Conservation (phyloP, 345 rosid genomes). For the Populus euphratica region DNA sequence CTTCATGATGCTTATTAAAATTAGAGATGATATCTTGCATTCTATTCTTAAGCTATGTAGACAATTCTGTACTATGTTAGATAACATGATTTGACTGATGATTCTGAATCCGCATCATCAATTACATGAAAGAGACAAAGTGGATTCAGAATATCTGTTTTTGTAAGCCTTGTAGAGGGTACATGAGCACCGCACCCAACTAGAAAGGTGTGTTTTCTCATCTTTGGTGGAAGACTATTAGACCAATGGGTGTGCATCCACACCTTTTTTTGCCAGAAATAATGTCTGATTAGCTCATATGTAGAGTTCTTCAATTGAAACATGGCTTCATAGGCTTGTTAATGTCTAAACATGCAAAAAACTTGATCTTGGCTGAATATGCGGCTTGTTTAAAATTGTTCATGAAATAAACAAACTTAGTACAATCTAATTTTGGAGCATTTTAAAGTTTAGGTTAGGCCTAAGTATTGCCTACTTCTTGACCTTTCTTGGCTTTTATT, state of each 20-base stretch:
- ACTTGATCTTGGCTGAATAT: background rate
- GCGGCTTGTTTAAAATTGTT: background rate
- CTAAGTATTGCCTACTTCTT: background rate
- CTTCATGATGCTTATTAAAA: background rate
- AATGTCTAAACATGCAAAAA: background rate
- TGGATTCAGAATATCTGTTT: background rate
- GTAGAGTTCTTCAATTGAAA: background rate
- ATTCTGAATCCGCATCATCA: background rate
- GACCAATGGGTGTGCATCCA: background rate
- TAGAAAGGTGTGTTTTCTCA: background rate
- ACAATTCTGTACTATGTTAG: too few relatives aligned
- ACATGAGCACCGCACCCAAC: background rate
- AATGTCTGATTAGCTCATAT: background rate
- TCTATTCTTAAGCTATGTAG: background rate
- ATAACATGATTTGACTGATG: background rate
- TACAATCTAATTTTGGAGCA: background rate
- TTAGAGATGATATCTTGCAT: background rate
- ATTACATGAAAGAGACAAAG: background rate
- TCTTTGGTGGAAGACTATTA: background rate
- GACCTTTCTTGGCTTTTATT: background rate
- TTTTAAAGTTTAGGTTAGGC: background rate
- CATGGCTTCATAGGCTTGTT: background rate
- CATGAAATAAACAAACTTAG: background rate
- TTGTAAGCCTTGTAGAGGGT: background rate
- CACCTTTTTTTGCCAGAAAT: background rate